Evolutionary conservation across 768 basidiomycete genomes (phyloP), one percentile per base, ranked within the genome.

Genomic region (Termitomyces eurrhizus): DNA sequence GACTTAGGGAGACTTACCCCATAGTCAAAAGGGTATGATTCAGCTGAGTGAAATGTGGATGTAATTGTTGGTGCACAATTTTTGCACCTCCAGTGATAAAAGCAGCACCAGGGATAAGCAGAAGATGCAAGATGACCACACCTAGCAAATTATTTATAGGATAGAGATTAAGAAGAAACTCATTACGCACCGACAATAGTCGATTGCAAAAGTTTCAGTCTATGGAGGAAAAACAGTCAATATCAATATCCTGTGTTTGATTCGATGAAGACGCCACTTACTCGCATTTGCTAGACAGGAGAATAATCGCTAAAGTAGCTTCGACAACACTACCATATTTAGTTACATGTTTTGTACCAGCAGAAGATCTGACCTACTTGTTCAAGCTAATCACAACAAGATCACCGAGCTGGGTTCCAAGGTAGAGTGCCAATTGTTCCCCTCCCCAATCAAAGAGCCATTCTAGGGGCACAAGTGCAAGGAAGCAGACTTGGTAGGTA

Each of bases 11-110:
- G 24, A 70, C 78, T n/a, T 61, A 86, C 87, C 89, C 89, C 62
- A 91, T 78, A 0, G 82, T 84, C 4, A 92, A 77, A 24, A 92
- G 70, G 0, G 86, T 80, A 56, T 89, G 87, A 64, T 91, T 90
- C 2, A 91, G 75, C 64, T 90, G 78, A 0, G 84, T 83, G 11
- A 82, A 67, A 65, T 86, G 84, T 2, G 86, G 86, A 65, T 89
- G 84, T 9, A 92, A 73, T 57, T 87, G 79, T 70, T 92, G 89
- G 52, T 88, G 80, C 67, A 83, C 74, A 32, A 90, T 76, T 24
- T 80, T 78, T n/a, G 83, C 84, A 49, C 89, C 89, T 26, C 89
- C 89, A 2, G 81, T 81, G n/a, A 90, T 75, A 68, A 90, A 91
- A 0, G 88, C 78, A 4, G 81, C 77, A 2, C 89, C 89, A 0